A percentile compares a stretch with the other conserved stretches of the same genome.
Evolutionary conservation across 805 yeast species (phyloP).

Genomic region (Wickerhamiella alocasiicola): DNA sequence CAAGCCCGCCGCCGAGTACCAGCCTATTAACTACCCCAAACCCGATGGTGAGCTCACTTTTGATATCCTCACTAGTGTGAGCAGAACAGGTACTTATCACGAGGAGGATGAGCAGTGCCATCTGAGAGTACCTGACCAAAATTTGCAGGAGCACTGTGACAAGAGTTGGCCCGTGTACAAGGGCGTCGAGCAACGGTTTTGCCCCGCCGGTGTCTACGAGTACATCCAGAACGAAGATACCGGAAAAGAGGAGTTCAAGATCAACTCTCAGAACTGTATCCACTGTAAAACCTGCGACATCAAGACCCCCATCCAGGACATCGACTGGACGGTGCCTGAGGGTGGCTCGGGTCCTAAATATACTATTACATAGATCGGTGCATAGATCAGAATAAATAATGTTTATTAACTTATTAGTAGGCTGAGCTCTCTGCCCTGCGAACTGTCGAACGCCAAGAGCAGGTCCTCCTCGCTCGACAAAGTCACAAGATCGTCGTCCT

Average conservation of each 20-base stretch:
- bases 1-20: constrained; percentile 47
- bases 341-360: constrained; percentile 99
- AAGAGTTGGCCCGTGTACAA: constrained; percentile 59
- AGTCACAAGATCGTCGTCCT: constrained; percentile 87
- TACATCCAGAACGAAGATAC: constrained; percentile 56
- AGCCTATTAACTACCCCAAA: constrained; percentile 80
- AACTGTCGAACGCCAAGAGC: constrained; percentile 58
- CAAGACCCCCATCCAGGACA: constrained; percentile 89
- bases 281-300: constrained; percentile 98
- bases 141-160: constrained; percentile 48
- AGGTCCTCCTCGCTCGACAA: constrained; percentile 82
- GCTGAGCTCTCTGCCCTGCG: constrained; percentile 14
- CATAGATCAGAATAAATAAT: neutral
- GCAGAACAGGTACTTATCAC: constrained; percentile 92
- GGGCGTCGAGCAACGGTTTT: constrained; percentile 85
- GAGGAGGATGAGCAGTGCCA: constrained; percentile 91
- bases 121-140: constrained; percentile 38
- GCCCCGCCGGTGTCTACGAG: constrained; percentile 98
- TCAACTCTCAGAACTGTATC: constrained; percentile 93
- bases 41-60: constrained; percentile 91
- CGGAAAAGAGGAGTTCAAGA: constrained; percentile 71
- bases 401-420: neutral
- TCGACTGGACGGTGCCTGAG: constrained; percentile 94
- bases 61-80: constrained; percentile 86
- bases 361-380: constrained; percentile 46